Conservation (phyloP, 2,329 filamentous ascomycete species). For the Nigrograna mackinnonii region DNA sequence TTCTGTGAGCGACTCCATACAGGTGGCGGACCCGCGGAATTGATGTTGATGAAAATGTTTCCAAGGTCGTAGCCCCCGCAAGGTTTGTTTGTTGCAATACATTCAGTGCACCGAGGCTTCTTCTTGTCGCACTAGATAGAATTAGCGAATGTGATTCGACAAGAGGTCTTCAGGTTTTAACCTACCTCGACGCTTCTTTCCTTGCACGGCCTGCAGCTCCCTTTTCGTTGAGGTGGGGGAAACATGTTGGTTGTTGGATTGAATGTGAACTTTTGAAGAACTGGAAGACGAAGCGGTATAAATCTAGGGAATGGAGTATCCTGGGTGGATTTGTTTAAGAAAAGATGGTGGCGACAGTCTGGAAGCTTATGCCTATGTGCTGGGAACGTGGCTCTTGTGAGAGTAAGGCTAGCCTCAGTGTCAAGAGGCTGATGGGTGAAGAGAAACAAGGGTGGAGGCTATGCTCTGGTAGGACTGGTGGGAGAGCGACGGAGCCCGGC, state of each 20-base stretch:
- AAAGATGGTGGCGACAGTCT: not conserved
- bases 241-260: constrained; percentile 7
- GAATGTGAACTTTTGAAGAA: not conserved
- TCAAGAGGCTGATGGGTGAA: not conserved
- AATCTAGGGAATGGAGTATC: not conserved
- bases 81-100: constrained; percentile 14
- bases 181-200: constrained; percentile 13
- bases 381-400: not conserved
- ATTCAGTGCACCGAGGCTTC: constrained; percentile 20
- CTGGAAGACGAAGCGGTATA: not conserved
- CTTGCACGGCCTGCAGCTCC: constrained; percentile 18
- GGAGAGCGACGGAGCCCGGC: not conserved
- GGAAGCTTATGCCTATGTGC: too few relatives aligned
- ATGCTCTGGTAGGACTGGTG: not conserved
- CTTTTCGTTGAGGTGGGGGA: constrained; percentile 10
- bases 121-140: constrained; percentile 21
- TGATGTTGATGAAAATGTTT: constrained; percentile 23
- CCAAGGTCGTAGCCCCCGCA: constrained; percentile 24
- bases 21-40: constrained; percentile 17
- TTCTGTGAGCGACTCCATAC: constrained; percentile 20
- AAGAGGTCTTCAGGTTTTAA: not conserved
- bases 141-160: constrained; percentile 1
- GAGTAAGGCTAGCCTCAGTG: not conserved
- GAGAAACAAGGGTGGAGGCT: not conserved
- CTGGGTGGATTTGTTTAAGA: not conserved